Base-by-base conservation (phyloP, 345 rosid species). In the Bruguiera parviflora region DNA sequence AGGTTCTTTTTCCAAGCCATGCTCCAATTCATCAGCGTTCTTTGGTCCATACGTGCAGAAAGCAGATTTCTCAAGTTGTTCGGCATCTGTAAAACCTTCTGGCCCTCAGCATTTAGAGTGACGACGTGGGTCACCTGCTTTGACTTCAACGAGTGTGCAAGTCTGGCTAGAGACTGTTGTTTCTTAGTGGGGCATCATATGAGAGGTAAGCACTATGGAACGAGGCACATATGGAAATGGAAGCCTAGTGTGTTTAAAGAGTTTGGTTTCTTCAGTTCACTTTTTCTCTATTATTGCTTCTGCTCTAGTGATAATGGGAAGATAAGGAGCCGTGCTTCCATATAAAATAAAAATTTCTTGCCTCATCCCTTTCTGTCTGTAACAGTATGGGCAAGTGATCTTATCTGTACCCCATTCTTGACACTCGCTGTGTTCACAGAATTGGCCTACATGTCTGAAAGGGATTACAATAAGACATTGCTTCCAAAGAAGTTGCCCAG, bases 171-270 rank as follows among this genome's bases (percentile, higher is more conserved):
- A 71, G 66, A 47, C 67, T 32, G 75, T 65, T 60, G 80, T 68
- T 67, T 83, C 66, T 49, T 73, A 15, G 39, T 61, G 71, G 57
- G 71, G 57, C 19, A 53, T 67, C 75, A 37, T 65, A 64, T 60
- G 77, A 53, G 70, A 67, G 39, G 72, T 78, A 70, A 33, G 78
- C 74, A 28, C 64, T 66, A 21, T 71, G 81, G 58, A 78, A 64
- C n/a, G 80, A 84, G 11, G 85, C 85, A 52, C 84, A 82, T 64
- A 85, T 82, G 80, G 83, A 28, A 71, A 78, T 21, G 72, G 80
- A 70, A 81, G 86, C 77, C 87, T 79, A 79, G 61, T 74, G 35
- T 28, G 65, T 52, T 64, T 25, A 62, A 67, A 46, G 20, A 51
- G 33, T 8, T 4, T 20, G 62, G 8, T 63, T 69, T 33, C 24